A percentile compares a stretch with the other conserved stretches of the same genome.
phyloP scores from a whole-genome alignment of 805 yeast species.

The Isabelozyma gotoi region DNA sequence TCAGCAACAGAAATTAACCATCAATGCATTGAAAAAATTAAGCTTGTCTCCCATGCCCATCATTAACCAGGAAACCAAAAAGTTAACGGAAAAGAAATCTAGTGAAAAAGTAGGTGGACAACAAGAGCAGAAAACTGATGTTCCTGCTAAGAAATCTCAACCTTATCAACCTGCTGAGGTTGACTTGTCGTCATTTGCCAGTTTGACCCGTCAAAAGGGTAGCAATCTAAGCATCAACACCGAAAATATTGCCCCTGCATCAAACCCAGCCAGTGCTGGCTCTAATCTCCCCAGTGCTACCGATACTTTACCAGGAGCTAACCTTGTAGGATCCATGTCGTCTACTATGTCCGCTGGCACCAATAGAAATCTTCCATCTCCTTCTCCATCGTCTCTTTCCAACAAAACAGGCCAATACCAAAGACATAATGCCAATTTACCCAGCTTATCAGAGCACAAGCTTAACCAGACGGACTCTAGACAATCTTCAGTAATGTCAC shows the following conservation, averaged over 20 bases:
- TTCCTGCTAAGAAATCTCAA: constrained; percentile 10
- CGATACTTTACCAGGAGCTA: background rate
- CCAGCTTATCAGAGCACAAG: no score
- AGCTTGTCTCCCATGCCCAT: constrained; percentile 42
- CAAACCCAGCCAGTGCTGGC: background rate
- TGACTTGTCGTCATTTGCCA: constrained; percentile 43
- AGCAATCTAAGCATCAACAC: constrained; percentile 4
- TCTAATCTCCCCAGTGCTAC: background rate
- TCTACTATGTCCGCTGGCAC: background rate
- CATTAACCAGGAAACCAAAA: constrained; percentile 18
- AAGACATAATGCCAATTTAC: background rate
- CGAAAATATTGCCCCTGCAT: background rate
- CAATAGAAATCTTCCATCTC: background rate
- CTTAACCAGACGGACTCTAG: background rate
- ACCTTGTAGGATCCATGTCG: background rate
- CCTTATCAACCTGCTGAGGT: constrained; percentile 49
- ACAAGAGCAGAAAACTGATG: constrained; percentile 3
- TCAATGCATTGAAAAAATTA: constrained; percentile 43
- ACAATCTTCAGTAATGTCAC: background rate
- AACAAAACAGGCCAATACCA: background rate
- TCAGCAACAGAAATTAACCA: constrained; percentile 42
- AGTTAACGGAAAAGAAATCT: background rate
- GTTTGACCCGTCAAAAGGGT: constrained; percentile 40
- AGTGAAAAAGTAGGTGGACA: background rate
- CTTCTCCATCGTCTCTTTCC: background rate